phyloP scores from a whole-genome alignment of 2,329 filamentous ascomycete species.

The Stemphylium beticola region DNA sequence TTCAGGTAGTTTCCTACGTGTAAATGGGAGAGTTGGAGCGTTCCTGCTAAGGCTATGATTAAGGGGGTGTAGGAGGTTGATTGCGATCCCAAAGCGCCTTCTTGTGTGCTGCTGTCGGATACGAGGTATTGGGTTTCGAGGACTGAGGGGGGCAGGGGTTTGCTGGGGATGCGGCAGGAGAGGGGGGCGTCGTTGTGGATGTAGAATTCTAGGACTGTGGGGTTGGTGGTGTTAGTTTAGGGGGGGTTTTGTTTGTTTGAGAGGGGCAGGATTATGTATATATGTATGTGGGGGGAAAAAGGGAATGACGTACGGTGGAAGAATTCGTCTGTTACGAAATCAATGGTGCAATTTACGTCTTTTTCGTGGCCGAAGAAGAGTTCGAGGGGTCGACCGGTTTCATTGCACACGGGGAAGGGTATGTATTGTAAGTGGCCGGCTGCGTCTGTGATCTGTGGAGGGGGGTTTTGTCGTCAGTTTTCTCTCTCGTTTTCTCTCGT shows the following conservation, averaged over 20 bases:
- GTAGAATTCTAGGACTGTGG: constrained; percentile 82
- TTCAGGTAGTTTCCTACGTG: constrained; percentile 92
- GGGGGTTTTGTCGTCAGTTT: neutral
- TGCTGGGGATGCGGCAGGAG: constrained; percentile 84
- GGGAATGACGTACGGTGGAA: constrained; percentile 62
- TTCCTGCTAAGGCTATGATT: constrained; percentile 87
- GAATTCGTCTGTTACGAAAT: constrained; percentile 77
- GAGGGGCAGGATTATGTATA: neutral
- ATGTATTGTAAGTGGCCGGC: constrained; percentile 88
- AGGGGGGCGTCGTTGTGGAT: constrained; percentile 95
- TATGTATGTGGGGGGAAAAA: no score
- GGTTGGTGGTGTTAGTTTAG: neutral
- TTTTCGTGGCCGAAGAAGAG: constrained; percentile 82
- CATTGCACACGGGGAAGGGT: constrained; percentile 88
- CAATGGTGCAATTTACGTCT: constrained; percentile 84
- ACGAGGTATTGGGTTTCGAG: constrained; percentile 39
- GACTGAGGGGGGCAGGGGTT: constrained; percentile 62
- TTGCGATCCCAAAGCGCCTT: constrained; percentile 45
- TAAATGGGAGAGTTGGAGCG: constrained; percentile 80
- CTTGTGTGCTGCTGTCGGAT: constrained; percentile 49
- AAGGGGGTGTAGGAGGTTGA: constrained; percentile 72
- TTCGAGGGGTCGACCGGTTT: constrained; percentile 81
- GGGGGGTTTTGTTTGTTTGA: neutral
- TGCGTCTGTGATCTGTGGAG: constrained; percentile 69
- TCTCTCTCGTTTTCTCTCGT: neutral